These are phyloP conservation scores for Mycena polygramma DNA, from an alignment of 768 basidiomycete genomes.

Conservation along the genomic window DNA sequence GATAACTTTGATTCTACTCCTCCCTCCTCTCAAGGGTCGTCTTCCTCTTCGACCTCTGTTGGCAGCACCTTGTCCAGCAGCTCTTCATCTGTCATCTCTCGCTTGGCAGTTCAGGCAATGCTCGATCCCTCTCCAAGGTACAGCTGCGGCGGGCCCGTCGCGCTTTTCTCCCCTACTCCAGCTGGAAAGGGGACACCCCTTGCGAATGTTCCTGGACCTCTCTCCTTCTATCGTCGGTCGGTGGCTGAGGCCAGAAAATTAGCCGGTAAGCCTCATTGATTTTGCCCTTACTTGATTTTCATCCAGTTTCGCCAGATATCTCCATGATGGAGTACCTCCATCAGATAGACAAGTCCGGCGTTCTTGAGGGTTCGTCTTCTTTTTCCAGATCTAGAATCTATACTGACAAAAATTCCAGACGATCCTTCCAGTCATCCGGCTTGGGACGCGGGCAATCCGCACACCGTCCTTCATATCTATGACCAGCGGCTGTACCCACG, in stretches of 20 bases:
- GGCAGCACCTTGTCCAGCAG: background rate
- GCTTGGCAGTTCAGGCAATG: background rate
- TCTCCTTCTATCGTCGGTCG: background rate
- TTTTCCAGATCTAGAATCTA: background rate
- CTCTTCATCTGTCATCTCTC: background rate
- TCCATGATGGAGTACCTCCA: slow-evolving; percentile 1
- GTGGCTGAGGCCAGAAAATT: background rate
- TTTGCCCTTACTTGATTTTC: background rate
- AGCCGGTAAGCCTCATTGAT: background rate
- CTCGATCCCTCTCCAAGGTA: background rate
- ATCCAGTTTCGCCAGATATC: background rate
- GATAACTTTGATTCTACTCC: no score
- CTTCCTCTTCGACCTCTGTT: background rate
- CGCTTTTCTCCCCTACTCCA: background rate
- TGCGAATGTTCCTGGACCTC: background rate
- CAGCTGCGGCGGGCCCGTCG: background rate
- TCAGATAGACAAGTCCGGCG: background rate
- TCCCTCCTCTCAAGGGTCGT: no score
- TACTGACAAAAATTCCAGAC: background rate
- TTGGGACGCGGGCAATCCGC: background rate
- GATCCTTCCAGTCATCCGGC: background rate
- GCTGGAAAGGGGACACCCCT: background rate
- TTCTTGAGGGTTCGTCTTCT: background rate
- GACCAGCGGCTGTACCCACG: slow-evolving; percentile 1
- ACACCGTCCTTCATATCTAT: background rate